phyloP scores from a whole-genome alignment of 768 basidiomycete species.

The Psilocybe azurescens region DNA sequence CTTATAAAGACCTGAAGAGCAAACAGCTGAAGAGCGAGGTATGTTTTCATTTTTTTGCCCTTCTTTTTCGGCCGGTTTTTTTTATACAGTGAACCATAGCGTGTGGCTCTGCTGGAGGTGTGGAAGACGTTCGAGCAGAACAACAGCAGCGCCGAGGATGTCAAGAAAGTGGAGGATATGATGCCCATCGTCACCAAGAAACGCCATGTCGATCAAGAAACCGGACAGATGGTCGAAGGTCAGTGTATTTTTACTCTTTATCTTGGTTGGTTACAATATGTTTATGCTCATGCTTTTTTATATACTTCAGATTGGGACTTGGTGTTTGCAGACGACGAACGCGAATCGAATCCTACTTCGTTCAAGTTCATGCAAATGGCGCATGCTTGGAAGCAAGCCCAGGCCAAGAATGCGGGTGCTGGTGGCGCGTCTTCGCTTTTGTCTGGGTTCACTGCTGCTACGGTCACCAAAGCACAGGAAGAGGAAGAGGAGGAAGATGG shows the following conservation, averaged over 20 bases:
- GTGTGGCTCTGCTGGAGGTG: constrained; percentile 88
- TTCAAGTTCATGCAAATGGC: constrained; percentile 98
- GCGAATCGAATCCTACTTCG: constrained; percentile 88
- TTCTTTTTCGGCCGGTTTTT: constrained; percentile 6
- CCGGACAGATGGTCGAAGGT: constrained; percentile 89
- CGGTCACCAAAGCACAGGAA: constrained; percentile 31
- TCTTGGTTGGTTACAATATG: neutral
- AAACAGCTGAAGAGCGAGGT: constrained; percentile 91
- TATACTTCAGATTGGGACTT: constrained; percentile 92
- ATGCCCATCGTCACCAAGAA: constrained; percentile 68
- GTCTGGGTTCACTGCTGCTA: constrained; percentile 80
- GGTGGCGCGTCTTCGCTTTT: constrained; percentile 80
- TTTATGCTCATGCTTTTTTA: constrained; percentile 80
- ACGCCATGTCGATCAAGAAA: constrained; percentile 80
- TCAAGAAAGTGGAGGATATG: constrained; percentile 87
- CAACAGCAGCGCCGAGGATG: constrained; percentile 73
- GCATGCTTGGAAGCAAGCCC: constrained; percentile 84
- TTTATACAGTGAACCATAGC: constrained; percentile 47
- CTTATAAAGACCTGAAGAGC: constrained; percentile 84
- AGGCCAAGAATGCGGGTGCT: constrained; percentile 91
- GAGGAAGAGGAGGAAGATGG: constrained; percentile 51
- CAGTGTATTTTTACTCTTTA: constrained; percentile 27
- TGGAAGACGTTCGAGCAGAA: constrained; percentile 95
- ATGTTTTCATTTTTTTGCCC: constrained; percentile 14
- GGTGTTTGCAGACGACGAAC: constrained; percentile 95